A percentile compares a stretch with the other conserved stretches of the same genome.
phyloP scores from a whole-genome alignment of 495 filamentous ascomycete species.

The Penicillium malachiteum region DNA sequence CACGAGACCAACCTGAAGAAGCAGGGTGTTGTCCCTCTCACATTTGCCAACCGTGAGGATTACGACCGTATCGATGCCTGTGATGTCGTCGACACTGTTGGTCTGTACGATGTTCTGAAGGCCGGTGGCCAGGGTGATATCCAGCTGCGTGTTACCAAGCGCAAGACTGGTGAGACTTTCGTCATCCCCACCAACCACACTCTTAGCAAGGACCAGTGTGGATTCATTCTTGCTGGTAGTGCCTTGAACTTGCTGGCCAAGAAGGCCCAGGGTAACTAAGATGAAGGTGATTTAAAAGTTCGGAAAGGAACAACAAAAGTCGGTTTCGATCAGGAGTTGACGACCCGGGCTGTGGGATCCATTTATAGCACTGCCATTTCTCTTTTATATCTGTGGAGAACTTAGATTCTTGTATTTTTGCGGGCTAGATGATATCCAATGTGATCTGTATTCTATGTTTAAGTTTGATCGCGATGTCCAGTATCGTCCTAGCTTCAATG shows the following conservation, averaged over 20 bases:
- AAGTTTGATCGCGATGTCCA: no score
- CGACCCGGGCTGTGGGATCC: conserved; percentile 16
- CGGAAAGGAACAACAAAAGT: conserved; percentile 12
- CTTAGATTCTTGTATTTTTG: conserved; percentile 20
- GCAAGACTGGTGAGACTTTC: conserved; percentile 56
- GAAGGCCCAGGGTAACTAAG: conserved; percentile 32
- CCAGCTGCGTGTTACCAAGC: conserved; percentile 62
- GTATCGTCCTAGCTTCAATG: no score
- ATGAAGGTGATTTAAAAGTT: neutral
- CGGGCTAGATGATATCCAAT: conserved; percentile 34
- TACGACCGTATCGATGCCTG: conserved; percentile 80
- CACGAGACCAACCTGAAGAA: conserved; percentile 99
- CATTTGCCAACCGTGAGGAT: conserved; percentile 81
- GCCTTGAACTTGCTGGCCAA: conserved; percentile 84
- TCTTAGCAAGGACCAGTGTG: conserved; percentile 81
- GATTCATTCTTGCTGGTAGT: conserved; percentile 89
- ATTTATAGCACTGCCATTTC: conserved; percentile 14
- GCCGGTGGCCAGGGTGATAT: conserved; percentile 81
- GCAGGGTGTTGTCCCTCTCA: conserved; percentile 93
- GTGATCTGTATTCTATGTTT: conserved; percentile 28
- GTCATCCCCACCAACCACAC: conserved; percentile 59
- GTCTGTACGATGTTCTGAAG: conserved; percentile 76
- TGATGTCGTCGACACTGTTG: conserved; percentile 77
- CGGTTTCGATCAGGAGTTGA: conserved; percentile 23
- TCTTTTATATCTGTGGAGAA: conserved; percentile 15